These are phyloP conservation scores for Ganoderma boninense DNA, from an alignment of 1,284 basidiomycete genomes.

Conservation along the genomic window DNA sequence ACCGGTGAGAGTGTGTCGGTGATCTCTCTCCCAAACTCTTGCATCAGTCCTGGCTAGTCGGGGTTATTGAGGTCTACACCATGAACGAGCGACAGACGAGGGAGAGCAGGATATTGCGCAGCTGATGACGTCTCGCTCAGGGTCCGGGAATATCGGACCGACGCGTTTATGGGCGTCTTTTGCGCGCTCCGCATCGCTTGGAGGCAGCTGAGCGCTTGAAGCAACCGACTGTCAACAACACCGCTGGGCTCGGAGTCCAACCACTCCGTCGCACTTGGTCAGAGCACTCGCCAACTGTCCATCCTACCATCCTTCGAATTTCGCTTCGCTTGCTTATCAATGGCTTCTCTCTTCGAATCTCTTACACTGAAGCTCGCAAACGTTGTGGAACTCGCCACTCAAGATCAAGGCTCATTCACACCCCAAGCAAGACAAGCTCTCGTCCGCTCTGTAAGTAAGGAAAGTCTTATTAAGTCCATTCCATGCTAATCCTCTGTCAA, in stretches of 20 bases:
- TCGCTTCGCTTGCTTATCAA: background rate
- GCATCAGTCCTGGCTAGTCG: background rate
- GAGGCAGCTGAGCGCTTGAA: no score
- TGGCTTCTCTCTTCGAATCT: constrained; percentile 44
- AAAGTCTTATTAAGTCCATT: no score
- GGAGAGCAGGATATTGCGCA: background rate
- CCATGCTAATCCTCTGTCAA: background rate
- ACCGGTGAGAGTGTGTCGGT: background rate
- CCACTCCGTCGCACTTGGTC: no score
- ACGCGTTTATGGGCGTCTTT: background rate
- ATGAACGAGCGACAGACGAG: background rate
- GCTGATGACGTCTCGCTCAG: no score
- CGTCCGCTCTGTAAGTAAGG: constrained; percentile 61
- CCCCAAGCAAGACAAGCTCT: constrained; percentile 68
- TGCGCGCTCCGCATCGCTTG: background rate
- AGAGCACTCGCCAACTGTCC: no score
- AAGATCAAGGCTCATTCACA: constrained; percentile 57
- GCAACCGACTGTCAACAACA: no score
- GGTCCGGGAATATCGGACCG: background rate
- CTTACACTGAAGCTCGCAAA: constrained; percentile 61
- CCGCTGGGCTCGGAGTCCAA: no score
- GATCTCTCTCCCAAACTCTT: no score
- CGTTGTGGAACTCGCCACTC: constrained; percentile 63
- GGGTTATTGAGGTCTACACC: background rate
- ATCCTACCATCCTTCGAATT: no score